Base-by-base conservation (phyloP, 2,329 filamentous ascomycete genomes). In the Aureobasidium melanogenum region DNA sequence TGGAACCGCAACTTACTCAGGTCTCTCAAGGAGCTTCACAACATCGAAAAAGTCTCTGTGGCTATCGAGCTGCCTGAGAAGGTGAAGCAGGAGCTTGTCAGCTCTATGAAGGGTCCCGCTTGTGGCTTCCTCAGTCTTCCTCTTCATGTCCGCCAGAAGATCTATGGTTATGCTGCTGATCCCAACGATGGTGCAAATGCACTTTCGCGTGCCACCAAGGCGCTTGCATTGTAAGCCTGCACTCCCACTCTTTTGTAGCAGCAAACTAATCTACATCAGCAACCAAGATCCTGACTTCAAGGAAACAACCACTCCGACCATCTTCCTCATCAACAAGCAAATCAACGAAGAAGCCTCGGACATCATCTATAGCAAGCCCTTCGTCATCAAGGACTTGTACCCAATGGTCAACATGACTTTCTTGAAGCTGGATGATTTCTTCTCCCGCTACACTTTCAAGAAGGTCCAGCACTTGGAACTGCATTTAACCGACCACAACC, bases 261-360 rank as follows among this genome's bases (percentile, higher is more conserved):
- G 7, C 22, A 43, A 32, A 15, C 32, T 60, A 32, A 38, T 6
- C 12, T 8, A 12, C 19, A 58, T 3, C 41, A 57, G 41, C 54
- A 57, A 57, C 54, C 6, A 36, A 7, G 41, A 57, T 9, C 54
- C 54, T 17, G 12, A 17, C 24, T 50, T 14, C 55, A 63, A 54
- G 32, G 64, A 48, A 14, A 72, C 2, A 12, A 28, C 44, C n/a
- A 50, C 72, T 2, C 73, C 72, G 0, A 68, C 64, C 17, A 61
- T 75, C 26, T 65, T 75, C 2, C 69, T 73, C 4, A 44, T 74
- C 63, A 73, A 72, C 65, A 68, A 66, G 38, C 69, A 73, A 50
- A 71, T 72, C 63, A 64, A 64, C n/a, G 28, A 52, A 5, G 73
- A 75, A 60, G 69, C 71, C 3, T 60, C 64, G 9, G 30, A 64